A percentile compares a stretch with the other conserved stretches of the same genome.
Evolutionary conservation across 2,329 filamentous ascomycete species (phyloP).

Genomic region (Penicillium corylophilum): DNA sequence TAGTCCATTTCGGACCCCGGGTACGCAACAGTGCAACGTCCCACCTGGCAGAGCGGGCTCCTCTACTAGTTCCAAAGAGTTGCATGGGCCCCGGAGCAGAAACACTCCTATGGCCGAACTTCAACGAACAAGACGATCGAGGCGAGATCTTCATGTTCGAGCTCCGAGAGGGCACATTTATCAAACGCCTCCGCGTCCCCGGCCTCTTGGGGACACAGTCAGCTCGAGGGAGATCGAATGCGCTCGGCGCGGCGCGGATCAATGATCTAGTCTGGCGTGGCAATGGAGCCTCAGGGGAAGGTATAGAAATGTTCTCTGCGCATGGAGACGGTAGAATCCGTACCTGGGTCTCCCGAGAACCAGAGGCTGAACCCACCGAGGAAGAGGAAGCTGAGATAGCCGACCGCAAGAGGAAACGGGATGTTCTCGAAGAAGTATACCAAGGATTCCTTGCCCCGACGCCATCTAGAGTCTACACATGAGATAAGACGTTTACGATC

Average conservation of each 20-base stretch:
- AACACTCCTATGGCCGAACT: conserved; percentile 77
- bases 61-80: conserved; percentile 63
- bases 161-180: conserved; percentile 70
- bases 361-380: conserved; percentile 47
- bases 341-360: conserved; percentile 67
- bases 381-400: conserved; percentile 52
- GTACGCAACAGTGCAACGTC: conserved; percentile 66
- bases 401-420: conserved; percentile 66
- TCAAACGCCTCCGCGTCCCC: conserved; percentile 69
- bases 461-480: conserved; percentile 1
- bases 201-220: conserved; percentile 47
- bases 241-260: conserved; percentile 61
- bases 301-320: conserved; percentile 73
- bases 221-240: conserved; percentile 42
- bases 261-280: conserved; percentile 77
- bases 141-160: conserved; percentile 75
- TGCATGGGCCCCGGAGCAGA: conserved; percentile 60
- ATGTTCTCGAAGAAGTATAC: conserved; percentile 77
- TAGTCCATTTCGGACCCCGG: conserved; percentile 81
- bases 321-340: conserved; percentile 83
- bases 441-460: conserved; percentile 63
- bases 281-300: conserved; percentile 54
- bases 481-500: not conserved
- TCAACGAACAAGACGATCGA: conserved; percentile 62
- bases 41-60: conserved; percentile 60